Conservation (phyloP, 1,139 yeast genomes). For the Kluyveromyces sp. region DNA sequence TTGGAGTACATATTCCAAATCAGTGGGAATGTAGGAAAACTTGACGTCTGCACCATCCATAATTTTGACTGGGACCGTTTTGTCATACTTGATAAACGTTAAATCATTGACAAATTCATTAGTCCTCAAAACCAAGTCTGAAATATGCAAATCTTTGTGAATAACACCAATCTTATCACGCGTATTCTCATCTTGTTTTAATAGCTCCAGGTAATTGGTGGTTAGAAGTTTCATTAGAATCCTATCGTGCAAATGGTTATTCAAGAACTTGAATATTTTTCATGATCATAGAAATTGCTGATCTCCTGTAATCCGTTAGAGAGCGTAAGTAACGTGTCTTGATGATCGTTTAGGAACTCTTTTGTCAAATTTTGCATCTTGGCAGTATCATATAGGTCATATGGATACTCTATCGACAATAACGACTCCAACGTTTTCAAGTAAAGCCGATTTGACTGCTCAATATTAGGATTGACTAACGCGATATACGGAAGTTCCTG, state of each 20-base stretch:
- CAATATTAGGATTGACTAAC: slow-evolving; percentile 80
- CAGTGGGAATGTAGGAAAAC: slow-evolving; percentile 78
- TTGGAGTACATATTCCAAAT: slow-evolving; percentile 76
- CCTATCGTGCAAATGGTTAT: slow-evolving; percentile 73
- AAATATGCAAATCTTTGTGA: slow-evolving; percentile 53
- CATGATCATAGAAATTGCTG: slow-evolving; percentile 41
- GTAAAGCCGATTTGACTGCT: slow-evolving; percentile 70
- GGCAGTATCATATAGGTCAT: slow-evolving; percentile 46
- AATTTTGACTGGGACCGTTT: slow-evolving; percentile 51
- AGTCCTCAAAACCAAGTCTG: slow-evolving; percentile 52
- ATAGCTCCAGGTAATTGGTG: slow-evolving; percentile 67
- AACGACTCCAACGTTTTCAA: slow-evolving; percentile 61
- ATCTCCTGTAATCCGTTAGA: slow-evolving; percentile 83
- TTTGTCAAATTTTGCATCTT: slow-evolving; percentile 32
- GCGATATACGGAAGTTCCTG: slow-evolving; percentile 74
- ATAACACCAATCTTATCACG: slow-evolving; percentile 57
- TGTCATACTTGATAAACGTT: slow-evolving; percentile 74
- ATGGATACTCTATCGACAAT: slow-evolving; percentile 38
- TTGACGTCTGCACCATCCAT: slow-evolving; percentile 43
- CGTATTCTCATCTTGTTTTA: slow-evolving; percentile 32
- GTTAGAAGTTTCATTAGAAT: slow-evolving; percentile 80
- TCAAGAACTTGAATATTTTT: slow-evolving; percentile 55
- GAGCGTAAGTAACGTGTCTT: slow-evolving; percentile 72
- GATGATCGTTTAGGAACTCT: slow-evolving; percentile 60
- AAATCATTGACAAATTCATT: slow-evolving; percentile 75